Evolutionary conservation across 805 yeast genomes (phyloP), one percentile per base, ranked within the genome.

Genomic region (Groenewaldozyma tartarivorans): DNA sequence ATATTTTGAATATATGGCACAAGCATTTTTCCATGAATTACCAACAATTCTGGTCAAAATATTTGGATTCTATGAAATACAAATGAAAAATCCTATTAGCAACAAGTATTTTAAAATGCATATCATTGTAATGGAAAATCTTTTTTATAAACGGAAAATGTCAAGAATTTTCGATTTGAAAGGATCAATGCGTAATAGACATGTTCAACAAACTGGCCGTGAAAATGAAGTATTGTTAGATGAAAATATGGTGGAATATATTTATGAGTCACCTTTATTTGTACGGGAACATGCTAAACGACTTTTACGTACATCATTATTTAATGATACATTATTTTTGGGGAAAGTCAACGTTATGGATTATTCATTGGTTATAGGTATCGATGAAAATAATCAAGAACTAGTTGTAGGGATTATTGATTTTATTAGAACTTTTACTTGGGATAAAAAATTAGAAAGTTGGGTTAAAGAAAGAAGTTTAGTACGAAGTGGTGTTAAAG

Each of bases 291-390:
- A 87, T 52, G 90, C 87, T 56, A 92, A 92, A 56, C 79, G 83
- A 51, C 63, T 87, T 30, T 60, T 92, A 37, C 66, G 95, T 36
- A 90, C 96, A 0, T 88, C 96, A 0, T 63, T 92, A 21, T 92
- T 94, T 81, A 92, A 94, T 55, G 99, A 92, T 54, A 92, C 97
- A 0, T 66, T 92, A 13, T 94, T 92, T 57, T 64, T 92, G 40
- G 87, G 95, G 2, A 92, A 94, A 54, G 85, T 92, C 95, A 94
- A 92, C 56, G 97, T 92, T 4, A 92, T 92, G 99, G 99, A 92
- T 60, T 92, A 92, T 56, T 90, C 97, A 0, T 67, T 92, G 48
- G 95, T 92, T 6, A 80, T 92, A 45, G 99, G 97, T 0, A 84
- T 92, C 32, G 95, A 92, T 56, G 65, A 69, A 7, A 64, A 60